Conservation (phyloP, 768 basidiomycete genomes). For the Russula ochroleuca region DNA sequence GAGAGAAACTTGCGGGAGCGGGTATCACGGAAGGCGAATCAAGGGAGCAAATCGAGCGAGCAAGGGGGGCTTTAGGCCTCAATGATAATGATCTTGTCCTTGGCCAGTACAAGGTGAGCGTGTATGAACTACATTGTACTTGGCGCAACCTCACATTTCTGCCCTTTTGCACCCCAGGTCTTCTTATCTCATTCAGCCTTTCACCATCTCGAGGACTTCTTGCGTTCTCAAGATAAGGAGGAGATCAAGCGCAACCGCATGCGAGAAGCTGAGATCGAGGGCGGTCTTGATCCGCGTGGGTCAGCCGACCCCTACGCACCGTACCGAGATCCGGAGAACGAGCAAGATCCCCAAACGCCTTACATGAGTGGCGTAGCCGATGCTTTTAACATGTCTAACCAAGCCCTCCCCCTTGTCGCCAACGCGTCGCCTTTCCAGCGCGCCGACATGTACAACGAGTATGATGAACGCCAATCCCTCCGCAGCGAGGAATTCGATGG, state of each 20-base stretch:
- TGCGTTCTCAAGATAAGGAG: constrained; percentile 79
- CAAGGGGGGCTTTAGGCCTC: constrained; percentile 52
- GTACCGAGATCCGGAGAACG: constrained; percentile 53
- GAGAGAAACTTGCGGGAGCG: constrained; percentile 52
- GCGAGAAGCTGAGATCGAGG: constrained; percentile 70
- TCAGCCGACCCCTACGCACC: constrained; percentile 73
- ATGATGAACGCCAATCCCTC: constrained; percentile 69
- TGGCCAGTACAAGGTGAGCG: constrained; percentile 75
- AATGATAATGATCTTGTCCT: constrained; percentile 71
- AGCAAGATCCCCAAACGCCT: constrained; percentile 37
- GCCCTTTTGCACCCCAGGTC: constrained; percentile 48
- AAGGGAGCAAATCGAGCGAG: constrained; percentile 57
- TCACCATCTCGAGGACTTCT: constrained; percentile 81
- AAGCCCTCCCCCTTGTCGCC: constrained; percentile 77
- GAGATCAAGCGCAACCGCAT: constrained; percentile 80
- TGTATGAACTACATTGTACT: neutral
- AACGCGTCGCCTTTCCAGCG: constrained; percentile 81
- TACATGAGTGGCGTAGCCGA: constrained; percentile 43
- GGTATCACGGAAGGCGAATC: constrained; percentile 58
- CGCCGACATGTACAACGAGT: constrained; percentile 69
- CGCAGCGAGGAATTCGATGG: constrained; percentile 77
- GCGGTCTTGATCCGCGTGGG: constrained; percentile 55
- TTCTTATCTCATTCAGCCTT: constrained; percentile 85
- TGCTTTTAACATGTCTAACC: constrained; percentile 55
- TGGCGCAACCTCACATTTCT: neutral